phyloP scores from a whole-genome alignment of 352 stramenopile species.

The Phytophthora fragariaefolia region DNA sequence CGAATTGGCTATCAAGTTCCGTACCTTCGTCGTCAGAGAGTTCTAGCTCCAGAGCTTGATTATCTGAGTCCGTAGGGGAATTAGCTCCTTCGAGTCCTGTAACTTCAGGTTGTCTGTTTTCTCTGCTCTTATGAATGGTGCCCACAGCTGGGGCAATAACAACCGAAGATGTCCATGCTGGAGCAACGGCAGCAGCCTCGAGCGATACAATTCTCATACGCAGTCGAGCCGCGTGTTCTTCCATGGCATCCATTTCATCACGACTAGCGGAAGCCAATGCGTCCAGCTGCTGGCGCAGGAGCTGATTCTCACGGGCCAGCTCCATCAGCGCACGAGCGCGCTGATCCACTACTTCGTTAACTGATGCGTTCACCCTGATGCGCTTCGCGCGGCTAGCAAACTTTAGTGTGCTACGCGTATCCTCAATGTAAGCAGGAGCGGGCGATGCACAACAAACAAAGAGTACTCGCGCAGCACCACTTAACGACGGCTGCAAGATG shows the following conservation, averaged over 20 bases:
- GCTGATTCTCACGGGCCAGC: constrained; percentile 54
- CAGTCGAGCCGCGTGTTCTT: constrained; percentile 39
- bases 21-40: constrained; percentile 39
- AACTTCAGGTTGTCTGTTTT: constrained; percentile 37
- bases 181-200: constrained; percentile 40
- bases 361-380: constrained; percentile 64
- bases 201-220: constrained; percentile 48
- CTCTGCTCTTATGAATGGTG: constrained; percentile 13
- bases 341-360: constrained; percentile 55
- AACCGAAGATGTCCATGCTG: constrained; percentile 26
- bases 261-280: constrained; percentile 37
- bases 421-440: constrained; percentile 75
- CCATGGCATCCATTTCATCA: constrained; percentile 48
- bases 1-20: constrained; percentile 28
- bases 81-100: constrained; percentile 40
- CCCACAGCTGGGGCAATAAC: constrained; percentile 29
- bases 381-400: constrained; percentile 91
- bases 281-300: constrained; percentile 46
- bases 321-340: constrained; percentile 41
- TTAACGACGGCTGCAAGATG: constrained; percentile 89
- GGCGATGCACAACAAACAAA: constrained; percentile 90
- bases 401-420: constrained; percentile 92
- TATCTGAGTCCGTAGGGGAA: constrained; percentile 25
- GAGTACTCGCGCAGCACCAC: constrained; percentile 80
- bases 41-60: constrained; percentile 36